Percentiles rank a stretch among this genome's conserved stretches.
phyloP scores from a whole-genome alignment of 2,329 filamentous ascomycete species.

The Neophaeococcomyces mojaviensis region DNA sequence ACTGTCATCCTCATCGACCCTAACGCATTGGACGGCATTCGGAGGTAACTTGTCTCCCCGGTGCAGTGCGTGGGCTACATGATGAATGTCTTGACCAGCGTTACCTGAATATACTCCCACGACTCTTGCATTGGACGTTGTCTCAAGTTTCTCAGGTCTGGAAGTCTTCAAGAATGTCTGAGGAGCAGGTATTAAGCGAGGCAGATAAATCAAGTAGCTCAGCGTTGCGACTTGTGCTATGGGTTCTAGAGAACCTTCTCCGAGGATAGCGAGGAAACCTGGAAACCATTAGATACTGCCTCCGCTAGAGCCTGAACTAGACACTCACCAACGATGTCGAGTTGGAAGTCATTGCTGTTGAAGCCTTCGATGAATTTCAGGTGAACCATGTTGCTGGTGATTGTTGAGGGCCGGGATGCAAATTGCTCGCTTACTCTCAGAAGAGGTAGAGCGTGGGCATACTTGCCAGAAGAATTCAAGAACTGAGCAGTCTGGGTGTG shows the following conservation, averaged over 20 bases:
- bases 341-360: slow-evolving; percentile 34
- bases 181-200: slow-evolving; percentile 44
- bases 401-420: background rate
- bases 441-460: too few species aligned
- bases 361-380: slow-evolving; percentile 16
- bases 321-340: slow-evolving; percentile 44
- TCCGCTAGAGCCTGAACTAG: background rate
- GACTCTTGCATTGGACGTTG: slow-evolving; percentile 32
- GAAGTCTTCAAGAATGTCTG: slow-evolving; percentile 43
- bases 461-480: too few species aligned
- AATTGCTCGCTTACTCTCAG: too few species aligned
- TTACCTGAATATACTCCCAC: slow-evolving; percentile 44
- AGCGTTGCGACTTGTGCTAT: slow-evolving; percentile 45
- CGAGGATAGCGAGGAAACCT: slow-evolving; percentile 45
- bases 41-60: slow-evolving; percentile 29
- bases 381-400: slow-evolving; percentile 6
- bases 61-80: slow-evolving; percentile 39
- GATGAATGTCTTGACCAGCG: slow-evolving; percentile 38
- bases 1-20: slow-evolving; percentile 28
- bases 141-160: slow-evolving; percentile 36
- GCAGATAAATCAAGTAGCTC: slow-evolving; percentile 43
- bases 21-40: slow-evolving; percentile 35
- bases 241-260: slow-evolving; percentile 43
- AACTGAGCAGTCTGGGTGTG: too few species aligned
- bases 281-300: background rate